Base-by-base conservation (phyloP, 805 yeast genomes). In the Hanseniaspora vineae region DNA sequence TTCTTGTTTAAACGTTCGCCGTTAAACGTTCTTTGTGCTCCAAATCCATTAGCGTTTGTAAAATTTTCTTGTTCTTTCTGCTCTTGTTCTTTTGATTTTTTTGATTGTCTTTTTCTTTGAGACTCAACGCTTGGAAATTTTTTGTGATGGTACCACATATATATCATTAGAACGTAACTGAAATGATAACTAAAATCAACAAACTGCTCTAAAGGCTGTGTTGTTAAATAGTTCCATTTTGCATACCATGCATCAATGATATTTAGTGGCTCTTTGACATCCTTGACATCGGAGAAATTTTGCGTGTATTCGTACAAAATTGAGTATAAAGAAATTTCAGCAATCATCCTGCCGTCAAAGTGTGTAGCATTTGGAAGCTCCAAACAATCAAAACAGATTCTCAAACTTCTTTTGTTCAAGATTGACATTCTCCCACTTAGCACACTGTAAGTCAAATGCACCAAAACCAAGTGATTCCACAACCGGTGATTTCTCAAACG, bases 301-400 rank as follows among this genome's bases (percentile, higher is more conserved):
- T 31, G 17, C 11, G 29, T 31, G 29, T 32, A 23, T 10, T 42
- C 31, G 14, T 15, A 40, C 31, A 55, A 44, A 19, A 53, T 51
- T 15, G 75, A 59, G 47, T 80, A 76, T 11, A 82, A 68, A 17
- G 79, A 74, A 45, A 82, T 77, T 60, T 84, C 94, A 39, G 87
- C 80, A 8, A 83, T 80, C 77, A 84, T 81, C 50, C 92, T 65
- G n/a, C 84, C 86, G 58, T 84, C 95, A 59, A 84, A 84, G 56
- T 82, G 81, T 6, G 88, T 81, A 2, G 88, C 76, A 35, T 75
- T 67, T 4, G 79, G 68, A 37, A 77, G 61, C 39, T 78, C 76
- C 44, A 80, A 64, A 1, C 81, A 73, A 18, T 76, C 70, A 10
- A 78, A 69, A 51, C 85, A 78, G 50, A 76, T 73, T 49, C 76